These are phyloP conservation scores for Psilocybe subaeruginosa DNA, from an alignment of 768 basidiomycete genomes.

Conservation along the genomic window DNA sequence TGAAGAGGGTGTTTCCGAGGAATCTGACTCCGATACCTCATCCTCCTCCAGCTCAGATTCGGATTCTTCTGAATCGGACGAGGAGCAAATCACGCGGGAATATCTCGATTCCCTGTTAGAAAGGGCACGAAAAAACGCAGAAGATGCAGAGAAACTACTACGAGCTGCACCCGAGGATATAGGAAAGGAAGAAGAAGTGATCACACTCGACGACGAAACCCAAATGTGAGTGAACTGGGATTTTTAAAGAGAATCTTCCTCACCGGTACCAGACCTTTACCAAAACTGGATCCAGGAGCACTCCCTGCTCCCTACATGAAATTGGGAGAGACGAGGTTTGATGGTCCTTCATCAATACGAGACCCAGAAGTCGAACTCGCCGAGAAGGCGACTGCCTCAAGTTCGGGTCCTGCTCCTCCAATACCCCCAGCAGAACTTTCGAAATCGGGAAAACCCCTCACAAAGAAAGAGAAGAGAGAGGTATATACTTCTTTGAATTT, in stretches of 20 bases:
- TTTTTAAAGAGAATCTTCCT: neutral
- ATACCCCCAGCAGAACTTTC: constrained; percentile 61
- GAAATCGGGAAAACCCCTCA: constrained; percentile 66
- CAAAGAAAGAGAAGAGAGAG: constrained; percentile 72
- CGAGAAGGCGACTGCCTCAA: constrained; percentile 52
- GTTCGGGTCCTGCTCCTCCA: constrained; percentile 59
- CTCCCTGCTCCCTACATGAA: constrained; percentile 70
- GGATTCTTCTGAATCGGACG: constrained; percentile 40
- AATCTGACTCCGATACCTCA: constrained; percentile 39
- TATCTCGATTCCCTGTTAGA: constrained; percentile 67
- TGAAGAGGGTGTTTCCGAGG: constrained; percentile 29
- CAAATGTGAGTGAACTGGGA: constrained; percentile 33
- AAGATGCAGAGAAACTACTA: constrained; percentile 31
- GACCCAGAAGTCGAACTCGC: constrained; percentile 66
- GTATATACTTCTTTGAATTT: constrained; percentile 39
- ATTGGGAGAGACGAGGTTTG: constrained; percentile 44
- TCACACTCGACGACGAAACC: constrained; percentile 44
- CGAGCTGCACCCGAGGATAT: constrained; percentile 21
- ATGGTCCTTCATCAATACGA: constrained; percentile 48
- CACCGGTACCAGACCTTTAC: constrained; percentile 50
- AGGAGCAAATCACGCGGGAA: constrained; percentile 56
- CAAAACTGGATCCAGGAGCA: constrained; percentile 64
- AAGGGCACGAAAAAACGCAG: constrained; percentile 57
- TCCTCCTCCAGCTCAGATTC: constrained; percentile 25
- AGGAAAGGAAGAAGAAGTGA: constrained; percentile 53